Evolutionary conservation across 2,329 filamentous ascomycete species (phyloP).

Genomic region (Epichloe gansuensis): DNA sequence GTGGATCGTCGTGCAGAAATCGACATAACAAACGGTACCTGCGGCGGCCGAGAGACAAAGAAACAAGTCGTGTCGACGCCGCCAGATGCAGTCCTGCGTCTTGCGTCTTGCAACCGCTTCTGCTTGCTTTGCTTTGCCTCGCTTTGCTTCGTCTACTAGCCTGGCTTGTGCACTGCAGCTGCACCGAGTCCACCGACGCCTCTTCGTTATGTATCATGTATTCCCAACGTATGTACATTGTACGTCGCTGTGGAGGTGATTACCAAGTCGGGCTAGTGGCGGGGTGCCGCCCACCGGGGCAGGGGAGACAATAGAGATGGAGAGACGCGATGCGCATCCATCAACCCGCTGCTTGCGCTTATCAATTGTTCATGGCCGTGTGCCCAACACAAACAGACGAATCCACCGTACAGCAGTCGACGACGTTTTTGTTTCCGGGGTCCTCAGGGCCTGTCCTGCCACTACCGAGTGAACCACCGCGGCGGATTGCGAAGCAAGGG

Average conservation of each 20-base stretch:
- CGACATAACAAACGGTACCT: conserved; percentile 18
- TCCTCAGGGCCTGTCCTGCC: background rate
- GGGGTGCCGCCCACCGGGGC: conserved; percentile 3
- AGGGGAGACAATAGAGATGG: conserved; percentile 7
- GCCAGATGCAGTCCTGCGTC: background rate
- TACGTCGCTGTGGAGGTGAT: background rate
- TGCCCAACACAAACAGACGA: background rate
- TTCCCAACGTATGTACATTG: background rate
- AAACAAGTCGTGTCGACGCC: conserved; percentile 7
- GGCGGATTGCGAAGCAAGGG: background rate
- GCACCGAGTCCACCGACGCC: conserved; percentile 1
- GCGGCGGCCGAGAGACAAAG: conserved; percentile 15
- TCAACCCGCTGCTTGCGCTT: no score
- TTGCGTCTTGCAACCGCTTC: no score
- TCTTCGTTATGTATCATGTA: background rate
- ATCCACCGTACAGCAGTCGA: background rate
- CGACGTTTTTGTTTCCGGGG: background rate
- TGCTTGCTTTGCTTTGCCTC: background rate
- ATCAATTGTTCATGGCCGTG: conserved; percentile 1
- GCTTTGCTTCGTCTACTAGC: conserved; percentile 5
- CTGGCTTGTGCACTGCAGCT: conserved; percentile 4
- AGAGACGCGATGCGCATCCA: background rate
- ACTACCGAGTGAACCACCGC: background rate
- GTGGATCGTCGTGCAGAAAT: conserved; percentile 20
- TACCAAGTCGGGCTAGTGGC: conserved; percentile 6